Conservation (phyloP, 805 yeast genomes). For the Nakazawaea ernobii region DNA sequence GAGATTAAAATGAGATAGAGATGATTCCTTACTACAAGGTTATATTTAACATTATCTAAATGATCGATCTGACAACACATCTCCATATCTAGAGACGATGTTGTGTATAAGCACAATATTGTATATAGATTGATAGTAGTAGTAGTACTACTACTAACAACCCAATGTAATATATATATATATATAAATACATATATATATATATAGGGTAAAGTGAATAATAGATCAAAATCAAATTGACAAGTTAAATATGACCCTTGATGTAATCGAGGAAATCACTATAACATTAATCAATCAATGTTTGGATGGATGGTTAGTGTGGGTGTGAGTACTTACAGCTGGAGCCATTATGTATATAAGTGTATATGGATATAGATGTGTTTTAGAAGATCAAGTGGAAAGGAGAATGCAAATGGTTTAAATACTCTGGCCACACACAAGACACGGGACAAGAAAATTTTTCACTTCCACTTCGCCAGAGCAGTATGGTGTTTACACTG, state of each 20-base stretch:
- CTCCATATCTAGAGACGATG: too few species aligned
- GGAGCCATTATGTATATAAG: slow-evolving; percentile 71
- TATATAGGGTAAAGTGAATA: slow-evolving; percentile 13
- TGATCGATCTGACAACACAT: too few species aligned
- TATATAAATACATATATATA: background rate
- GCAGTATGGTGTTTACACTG: too few species aligned
- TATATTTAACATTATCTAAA: too few species aligned
- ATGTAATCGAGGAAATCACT: slow-evolving; percentile 11
- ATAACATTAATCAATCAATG: slow-evolving; percentile 10
- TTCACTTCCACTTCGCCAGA: too few species aligned
- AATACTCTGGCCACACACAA: too few species aligned
- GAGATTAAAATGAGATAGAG: slow-evolving; percentile 3
- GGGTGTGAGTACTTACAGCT: slow-evolving; percentile 59
- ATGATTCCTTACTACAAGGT: slow-evolving; percentile 5
- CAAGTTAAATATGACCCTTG: slow-evolving; percentile 16
- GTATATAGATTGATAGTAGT: slow-evolving; percentile 11
- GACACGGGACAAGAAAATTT: too few species aligned
- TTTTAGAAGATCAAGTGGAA: background rate
- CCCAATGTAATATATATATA: background rate
- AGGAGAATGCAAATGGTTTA: background rate
- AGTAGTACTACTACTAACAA: too few species aligned
- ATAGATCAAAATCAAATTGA: slow-evolving; percentile 45
- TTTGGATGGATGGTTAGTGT: background rate
- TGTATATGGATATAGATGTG: background rate
- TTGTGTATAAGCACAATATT: background rate